Evolutionary conservation across 148 eudicot species (phyloP).

Genomic region (Polygonum maritimum): DNA sequence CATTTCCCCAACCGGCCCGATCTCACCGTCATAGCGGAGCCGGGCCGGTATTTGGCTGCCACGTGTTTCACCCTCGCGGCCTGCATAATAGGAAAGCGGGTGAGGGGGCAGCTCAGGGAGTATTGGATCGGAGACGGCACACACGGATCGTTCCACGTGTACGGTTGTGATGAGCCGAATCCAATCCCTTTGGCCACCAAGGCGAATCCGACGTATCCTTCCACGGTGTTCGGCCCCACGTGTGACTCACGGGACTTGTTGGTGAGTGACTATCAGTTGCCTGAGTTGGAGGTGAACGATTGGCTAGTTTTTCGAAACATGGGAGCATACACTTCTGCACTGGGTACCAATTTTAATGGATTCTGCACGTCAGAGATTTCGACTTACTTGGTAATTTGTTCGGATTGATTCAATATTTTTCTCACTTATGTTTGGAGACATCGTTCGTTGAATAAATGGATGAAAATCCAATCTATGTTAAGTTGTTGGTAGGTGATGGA

Average conservation of each 20-base stretch:
- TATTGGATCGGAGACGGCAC: neutral
- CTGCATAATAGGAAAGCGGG: neutral
- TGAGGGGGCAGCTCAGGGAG: neutral
- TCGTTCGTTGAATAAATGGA: no score
- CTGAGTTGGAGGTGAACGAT: neutral
- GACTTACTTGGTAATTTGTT: neutral
- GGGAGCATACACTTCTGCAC: neutral
- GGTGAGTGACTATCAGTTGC: neutral
- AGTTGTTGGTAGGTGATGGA: no score
- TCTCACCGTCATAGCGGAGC: neutral
- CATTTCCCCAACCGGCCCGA: neutral
- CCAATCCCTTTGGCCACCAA: neutral
- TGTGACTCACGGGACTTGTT: neutral
- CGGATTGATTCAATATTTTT: neutral
- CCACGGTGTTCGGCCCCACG: constrained; percentile 4
- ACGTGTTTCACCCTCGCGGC: neutral
- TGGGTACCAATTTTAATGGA: constrained; percentile 2
- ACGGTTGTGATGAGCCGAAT: neutral
- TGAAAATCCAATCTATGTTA: no score
- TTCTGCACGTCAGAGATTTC: neutral
- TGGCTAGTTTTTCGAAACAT: neutral
- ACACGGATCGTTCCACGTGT: neutral
- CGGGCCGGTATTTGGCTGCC: neutral
- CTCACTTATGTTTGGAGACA: neutral
- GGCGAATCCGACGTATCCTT: neutral